These are phyloP conservation scores for Tulasnella sp. DNA, from an alignment of 768 basidiomycete genomes.

Conservation along the genomic window DNA sequence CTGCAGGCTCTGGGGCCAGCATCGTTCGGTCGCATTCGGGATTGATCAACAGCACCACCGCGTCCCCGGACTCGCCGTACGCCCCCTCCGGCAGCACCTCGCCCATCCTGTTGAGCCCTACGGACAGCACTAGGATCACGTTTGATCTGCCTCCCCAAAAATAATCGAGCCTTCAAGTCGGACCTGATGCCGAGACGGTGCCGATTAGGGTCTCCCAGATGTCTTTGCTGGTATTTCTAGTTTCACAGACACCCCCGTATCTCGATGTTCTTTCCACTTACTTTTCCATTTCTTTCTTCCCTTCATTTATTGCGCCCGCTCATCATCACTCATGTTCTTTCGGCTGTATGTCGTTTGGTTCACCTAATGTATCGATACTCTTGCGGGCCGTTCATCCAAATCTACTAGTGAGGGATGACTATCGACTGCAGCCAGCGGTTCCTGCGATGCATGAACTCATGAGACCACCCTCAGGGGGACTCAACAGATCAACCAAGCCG, in stretches of 20 bases:
- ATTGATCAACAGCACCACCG: background rate
- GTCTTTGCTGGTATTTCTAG: background rate
- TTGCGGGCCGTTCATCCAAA: background rate
- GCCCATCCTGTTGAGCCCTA: background rate
- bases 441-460: too few relatives aligned
- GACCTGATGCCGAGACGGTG: too few relatives aligned
- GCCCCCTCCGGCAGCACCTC: background rate
- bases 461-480: too few relatives aligned
- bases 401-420: too few relatives aligned
- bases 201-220: too few relatives aligned
- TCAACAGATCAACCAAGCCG: too few relatives aligned
- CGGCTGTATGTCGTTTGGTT: conserved; percentile 14
- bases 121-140: background rate
- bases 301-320: background rate
- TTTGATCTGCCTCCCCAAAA: conserved; percentile 1
- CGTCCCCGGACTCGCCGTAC: background rate
- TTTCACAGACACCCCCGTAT: background rate
- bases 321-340: conserved; percentile 14
- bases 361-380: background rate
- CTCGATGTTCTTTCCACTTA: background rate
- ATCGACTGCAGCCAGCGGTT: too few relatives aligned
- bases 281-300: background rate
- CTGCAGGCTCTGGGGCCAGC: background rate
- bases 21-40: background rate
- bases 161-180: background rate